phyloP scores from a whole-genome alignment of 164 flowering plant genomes.

The Hamamelis virginiana region DNA sequence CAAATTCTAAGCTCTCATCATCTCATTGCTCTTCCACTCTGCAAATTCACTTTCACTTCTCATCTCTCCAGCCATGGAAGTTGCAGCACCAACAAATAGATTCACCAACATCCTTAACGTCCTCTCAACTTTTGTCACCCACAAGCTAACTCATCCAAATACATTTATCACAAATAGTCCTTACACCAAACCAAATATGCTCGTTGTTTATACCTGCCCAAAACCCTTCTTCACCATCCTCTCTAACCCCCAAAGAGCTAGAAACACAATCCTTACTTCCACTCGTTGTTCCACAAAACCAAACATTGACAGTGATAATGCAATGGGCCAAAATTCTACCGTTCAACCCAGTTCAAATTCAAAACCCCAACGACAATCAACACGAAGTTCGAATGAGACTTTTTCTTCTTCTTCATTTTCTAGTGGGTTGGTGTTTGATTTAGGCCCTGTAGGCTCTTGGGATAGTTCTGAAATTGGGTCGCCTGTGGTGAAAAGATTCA shows the following conservation, averaged over 20 bases:
- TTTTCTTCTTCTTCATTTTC: conserved; percentile 22
- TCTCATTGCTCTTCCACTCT: neutral
- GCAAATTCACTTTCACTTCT: neutral
- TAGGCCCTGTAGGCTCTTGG: conserved; percentile 55
- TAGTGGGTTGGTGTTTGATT: conserved; percentile 63
- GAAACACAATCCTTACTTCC: conserved; percentile 10
- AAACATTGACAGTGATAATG: conserved; percentile 29
- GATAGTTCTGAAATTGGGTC: conserved; percentile 64
- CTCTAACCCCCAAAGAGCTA: conserved; percentile 5
- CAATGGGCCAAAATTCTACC: conserved; percentile 20
- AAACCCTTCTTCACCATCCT: neutral
- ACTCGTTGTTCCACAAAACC: conserved; percentile 54
- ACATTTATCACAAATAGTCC: conserved; percentile 15
- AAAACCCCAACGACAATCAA: conserved; percentile 9
- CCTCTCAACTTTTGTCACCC: conserved; percentile 18
- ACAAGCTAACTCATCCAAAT: conserved; percentile 8
- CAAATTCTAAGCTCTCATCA: neutral
- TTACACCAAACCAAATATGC: conserved; percentile 15
- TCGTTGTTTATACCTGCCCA: conserved; percentile 1
- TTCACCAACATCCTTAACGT: conserved; percentile 15
- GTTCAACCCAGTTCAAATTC: conserved; percentile 14
- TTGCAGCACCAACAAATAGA: neutral
- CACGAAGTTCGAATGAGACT: conserved; percentile 17
- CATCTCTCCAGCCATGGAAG: conserved; percentile 22
- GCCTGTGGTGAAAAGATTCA: conserved; percentile 72